Evolutionary conservation across 768 basidiomycete species (phyloP), one percentile per base, ranked within the genome.

Genomic region (Collybia mongolica): DNA sequence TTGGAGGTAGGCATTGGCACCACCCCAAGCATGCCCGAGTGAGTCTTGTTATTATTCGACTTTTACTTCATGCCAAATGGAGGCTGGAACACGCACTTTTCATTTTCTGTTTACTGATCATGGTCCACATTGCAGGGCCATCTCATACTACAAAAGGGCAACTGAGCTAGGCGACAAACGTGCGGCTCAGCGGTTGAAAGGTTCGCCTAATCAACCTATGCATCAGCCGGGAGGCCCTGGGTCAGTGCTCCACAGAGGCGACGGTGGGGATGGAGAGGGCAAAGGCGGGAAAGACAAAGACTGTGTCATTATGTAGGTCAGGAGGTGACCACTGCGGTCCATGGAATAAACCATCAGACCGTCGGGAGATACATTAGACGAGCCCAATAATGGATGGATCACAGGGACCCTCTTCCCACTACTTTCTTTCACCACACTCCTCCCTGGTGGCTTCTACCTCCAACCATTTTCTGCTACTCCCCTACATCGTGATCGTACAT

Each of bases 101-200:
- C 3, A 2, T 20, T 39, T 26, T 5, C 24, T 40, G 15, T 51
- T 35, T 32, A 45, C 47, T 47, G 44, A 44, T 56, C 26, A 42
- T 12, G 32, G 26, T 44, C 22, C 20, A 23, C 44, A 49, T 52
- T 23, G 24, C 54, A 91, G 89, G 55, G 86, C 93, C 1, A 71
- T 83, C 29, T 60, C 74, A 12, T 98, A 87, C 77, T 98, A 94
- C 75, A 90, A 92, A 69, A 82, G 82, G 54, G 92, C 97, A 2
- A 88, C 93, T 14, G 93, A 95, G 2, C 81, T 84, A 24, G 95
- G 96, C 43, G 97, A 99, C 71, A 96, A 92, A 65, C 90, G 97
- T 51, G 94, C 97, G 0, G 72, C 79, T 6, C 91, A 95, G 61
- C 84, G 97, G 46, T 72, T 98, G 12, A 85, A 81, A 62, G 75